Evolutionary conservation across 805 yeast genomes (phyloP).

Genomic region (Saturnispora besseyi): DNA sequence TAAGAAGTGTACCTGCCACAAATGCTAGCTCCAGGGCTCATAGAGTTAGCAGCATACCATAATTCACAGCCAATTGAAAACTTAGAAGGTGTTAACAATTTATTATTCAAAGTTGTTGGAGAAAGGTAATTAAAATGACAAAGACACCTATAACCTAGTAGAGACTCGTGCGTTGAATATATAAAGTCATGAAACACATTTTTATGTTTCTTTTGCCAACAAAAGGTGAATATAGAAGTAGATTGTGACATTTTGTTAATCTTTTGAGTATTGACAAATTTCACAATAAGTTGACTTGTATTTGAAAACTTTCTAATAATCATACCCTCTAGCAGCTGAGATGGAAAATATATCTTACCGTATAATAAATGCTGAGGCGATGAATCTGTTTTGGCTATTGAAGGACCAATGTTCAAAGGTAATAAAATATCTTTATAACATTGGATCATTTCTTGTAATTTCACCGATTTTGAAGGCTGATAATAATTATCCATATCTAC

Average conservation of each 20-base stretch:
- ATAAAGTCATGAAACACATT: constrained; percentile 62
- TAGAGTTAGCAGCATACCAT: constrained; percentile 77
- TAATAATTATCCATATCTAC: constrained; percentile 40
- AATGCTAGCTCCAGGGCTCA: constrained; percentile 85
- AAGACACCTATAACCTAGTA: constrained; percentile 72
- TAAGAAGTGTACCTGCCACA: constrained; percentile 80
- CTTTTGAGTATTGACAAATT: constrained; percentile 58
- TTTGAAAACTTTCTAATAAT: constrained; percentile 52
- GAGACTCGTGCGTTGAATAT: constrained; percentile 74
- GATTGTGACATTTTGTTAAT: constrained; percentile 21
- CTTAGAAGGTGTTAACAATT: constrained; percentile 30
- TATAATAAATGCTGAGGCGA: constrained; percentile 45
- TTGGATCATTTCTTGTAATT: constrained; percentile 58
- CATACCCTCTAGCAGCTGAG: constrained; percentile 83
- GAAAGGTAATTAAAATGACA: constrained; percentile 45
- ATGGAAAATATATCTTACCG: constrained; percentile 86
- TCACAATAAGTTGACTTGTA: constrained; percentile 56
- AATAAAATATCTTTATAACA: constrained; percentile 40
- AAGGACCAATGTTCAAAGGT: background rate
- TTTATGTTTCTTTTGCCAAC: constrained; percentile 59
- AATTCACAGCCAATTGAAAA: constrained; percentile 73
- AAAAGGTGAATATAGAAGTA: constrained; percentile 50
- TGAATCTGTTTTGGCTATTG: background rate
- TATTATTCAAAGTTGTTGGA: constrained; percentile 5
- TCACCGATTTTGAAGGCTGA: constrained; percentile 40